phyloP scores from a whole-genome alignment of 345 rosid genomes.

The Carallia brachiata region DNA sequence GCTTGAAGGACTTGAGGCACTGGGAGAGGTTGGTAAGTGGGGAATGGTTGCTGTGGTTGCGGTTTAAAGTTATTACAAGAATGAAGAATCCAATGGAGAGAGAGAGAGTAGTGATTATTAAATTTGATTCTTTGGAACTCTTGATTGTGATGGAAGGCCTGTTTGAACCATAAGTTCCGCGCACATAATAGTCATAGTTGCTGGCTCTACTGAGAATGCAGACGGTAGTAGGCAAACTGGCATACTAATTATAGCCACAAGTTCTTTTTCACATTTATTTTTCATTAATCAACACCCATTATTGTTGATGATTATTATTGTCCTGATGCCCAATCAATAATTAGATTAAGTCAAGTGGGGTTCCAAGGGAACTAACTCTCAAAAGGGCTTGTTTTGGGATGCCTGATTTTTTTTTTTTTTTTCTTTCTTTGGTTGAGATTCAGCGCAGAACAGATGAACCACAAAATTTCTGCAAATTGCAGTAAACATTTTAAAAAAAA shows the following conservation, averaged over 20 bases:
- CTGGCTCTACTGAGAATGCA: no score
- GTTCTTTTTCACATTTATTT: background rate
- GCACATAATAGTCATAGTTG: no score
- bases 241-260: background rate
- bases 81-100: background rate
- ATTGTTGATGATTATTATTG: background rate
- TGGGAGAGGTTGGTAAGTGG: background rate
- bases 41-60: background rate
- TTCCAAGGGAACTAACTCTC: background rate
- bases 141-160: background rate
- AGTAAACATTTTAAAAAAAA: no score
- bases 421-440: no score
- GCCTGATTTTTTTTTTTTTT: no score
- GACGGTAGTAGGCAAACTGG: no score
- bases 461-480: no score
- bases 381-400: no score
- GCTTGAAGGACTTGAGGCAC: background rate
- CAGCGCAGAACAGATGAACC: no score
- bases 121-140: background rate
- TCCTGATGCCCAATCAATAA: background rate
- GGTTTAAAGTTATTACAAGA: background rate
- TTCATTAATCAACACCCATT: background rate
- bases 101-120: background rate
- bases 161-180: no score
- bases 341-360: background rate